These are phyloP conservation scores for Colletotrichum sp. DNA, from an alignment of 2,329 filamentous ascomycete genomes.

Conservation along the genomic window DNA sequence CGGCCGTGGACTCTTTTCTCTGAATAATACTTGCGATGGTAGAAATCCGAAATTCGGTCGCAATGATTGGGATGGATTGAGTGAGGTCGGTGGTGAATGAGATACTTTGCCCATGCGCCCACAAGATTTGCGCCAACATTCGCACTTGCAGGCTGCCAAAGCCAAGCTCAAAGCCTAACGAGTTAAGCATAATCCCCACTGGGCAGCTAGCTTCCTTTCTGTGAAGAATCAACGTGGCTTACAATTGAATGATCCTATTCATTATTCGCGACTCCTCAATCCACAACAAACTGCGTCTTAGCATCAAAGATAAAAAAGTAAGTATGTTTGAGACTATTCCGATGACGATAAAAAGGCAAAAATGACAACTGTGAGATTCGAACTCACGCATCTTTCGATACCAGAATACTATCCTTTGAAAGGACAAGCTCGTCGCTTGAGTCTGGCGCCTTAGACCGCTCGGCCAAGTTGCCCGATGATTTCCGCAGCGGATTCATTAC, in stretches of 20 bases:
- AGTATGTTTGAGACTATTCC: background rate
- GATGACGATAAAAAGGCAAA: background rate
- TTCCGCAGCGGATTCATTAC: rapidly evolving
- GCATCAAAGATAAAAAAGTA: background rate
- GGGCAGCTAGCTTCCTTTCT: background rate
- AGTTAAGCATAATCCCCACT: background rate
- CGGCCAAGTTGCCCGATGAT: conserved; percentile 15
- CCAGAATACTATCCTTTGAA: conserved; percentile 1
- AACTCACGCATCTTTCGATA: conserved; percentile 22
- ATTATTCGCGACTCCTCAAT: background rate
- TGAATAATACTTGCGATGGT: background rate
- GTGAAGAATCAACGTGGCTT: background rate
- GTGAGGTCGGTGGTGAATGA: background rate
- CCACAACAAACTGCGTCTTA: background rate
- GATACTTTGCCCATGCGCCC: background rate
- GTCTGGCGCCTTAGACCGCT: conserved; percentile 22
- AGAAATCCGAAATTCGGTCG: background rate
- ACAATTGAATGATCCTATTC: too few relatives aligned
- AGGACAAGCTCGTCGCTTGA: conserved; percentile 10
- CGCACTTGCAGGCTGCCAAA: background rate
- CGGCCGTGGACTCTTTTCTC: background rate
- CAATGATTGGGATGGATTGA: background rate
- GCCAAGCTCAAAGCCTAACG: background rate
- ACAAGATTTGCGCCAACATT: background rate
- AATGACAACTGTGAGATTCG: conserved; percentile 22